Evolutionary conservation across 1,284 basidiomycete genomes (phyloP), one percentile per base, ranked within the genome.

Genomic region (Tausonia pullulans): DNA sequence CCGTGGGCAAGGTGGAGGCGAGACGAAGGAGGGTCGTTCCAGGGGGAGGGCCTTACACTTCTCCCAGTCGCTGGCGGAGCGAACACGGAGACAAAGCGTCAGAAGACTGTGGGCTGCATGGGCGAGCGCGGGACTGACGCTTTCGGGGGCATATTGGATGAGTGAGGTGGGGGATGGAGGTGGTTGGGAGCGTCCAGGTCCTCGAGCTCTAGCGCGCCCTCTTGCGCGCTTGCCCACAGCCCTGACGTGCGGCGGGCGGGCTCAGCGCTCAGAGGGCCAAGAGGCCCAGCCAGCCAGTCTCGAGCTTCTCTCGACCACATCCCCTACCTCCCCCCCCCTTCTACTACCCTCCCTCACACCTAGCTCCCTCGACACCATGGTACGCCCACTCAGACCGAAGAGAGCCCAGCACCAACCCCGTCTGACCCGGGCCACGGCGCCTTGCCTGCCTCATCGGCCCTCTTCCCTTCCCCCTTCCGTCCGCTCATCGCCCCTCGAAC

Each of bases 1-100:
- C 5, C 14, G 53, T 5, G 10, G 27, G 53, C 27, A 13, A 41
- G 40, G 54, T 43, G 3, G 54, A 4, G 39, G 3, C 7, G 13
- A 41, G 54, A 5, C 13, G 53, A n/a, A 6, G 49, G 44, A 9
- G 14, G 27, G 27, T 27, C 27, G 27, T 27, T 27, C 27, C 27
- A 27, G 27, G 50, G 27, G 44, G 13, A 52, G 59, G 58, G 27
- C 77, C 87, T 67, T 74, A 93, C 92, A 95, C 77, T 95, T 96
- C 78, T 97, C 93, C 93, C 93, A 96, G 77, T 97, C 88, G 73
- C 91, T 95, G 72, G 11, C 67, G 52, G 27, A 10, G 57, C 27
- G 14, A 56, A 44, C 16, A 16, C 10, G 41, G 1, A n/a, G 6
- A n/a, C 9, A 7, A 59, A 13, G n/a, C 27, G 27, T 27, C 27